These are phyloP conservation scores for Castanea mollissima DNA, from an alignment of 306 rosid species.

Conservation along the genomic window DNA sequence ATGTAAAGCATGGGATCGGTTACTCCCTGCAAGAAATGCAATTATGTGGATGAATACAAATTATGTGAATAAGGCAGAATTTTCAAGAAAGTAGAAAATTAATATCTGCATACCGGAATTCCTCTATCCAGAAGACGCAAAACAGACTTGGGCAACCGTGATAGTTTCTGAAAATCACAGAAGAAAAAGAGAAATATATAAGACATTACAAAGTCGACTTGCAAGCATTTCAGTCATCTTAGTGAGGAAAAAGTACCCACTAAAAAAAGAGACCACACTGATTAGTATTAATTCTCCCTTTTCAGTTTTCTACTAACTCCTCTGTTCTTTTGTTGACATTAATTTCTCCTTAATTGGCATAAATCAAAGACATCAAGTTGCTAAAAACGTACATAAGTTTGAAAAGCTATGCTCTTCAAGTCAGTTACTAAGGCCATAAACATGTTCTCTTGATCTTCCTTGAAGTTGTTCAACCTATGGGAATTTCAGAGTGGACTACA, in stretches of 20 bases:
- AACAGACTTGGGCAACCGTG: conserved; percentile 76
- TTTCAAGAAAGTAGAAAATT: conserved; percentile 3
- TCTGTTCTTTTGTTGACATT: not conserved
- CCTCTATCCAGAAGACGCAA: conserved; percentile 75
- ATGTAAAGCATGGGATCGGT: conserved; percentile 97
- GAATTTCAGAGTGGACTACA: not conserved
- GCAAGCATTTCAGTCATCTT: not conserved
- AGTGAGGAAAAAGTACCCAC: not conserved
- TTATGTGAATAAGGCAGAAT: not conserved
- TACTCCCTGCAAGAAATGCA: conserved; percentile 72
- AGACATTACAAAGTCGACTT: not conserved
- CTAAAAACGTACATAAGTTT: not conserved
- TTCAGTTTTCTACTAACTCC: not conserved
- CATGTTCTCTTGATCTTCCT: not conserved
- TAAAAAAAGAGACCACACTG: not conserved
- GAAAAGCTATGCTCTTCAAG: not conserved
- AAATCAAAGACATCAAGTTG: not conserved
- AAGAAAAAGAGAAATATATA: not conserved
- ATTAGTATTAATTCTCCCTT: not conserved
- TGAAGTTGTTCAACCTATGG: not conserved
- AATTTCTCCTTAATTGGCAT: not conserved
- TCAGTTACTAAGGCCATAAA: not conserved
- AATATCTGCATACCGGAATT: conserved; percentile 65
- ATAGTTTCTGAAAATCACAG: conserved; percentile 62
- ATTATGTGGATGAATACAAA: conserved; percentile 1